Conservation (phyloP, 2,329 filamentous ascomycete genomes). For the Penicillium palitans region DNA sequence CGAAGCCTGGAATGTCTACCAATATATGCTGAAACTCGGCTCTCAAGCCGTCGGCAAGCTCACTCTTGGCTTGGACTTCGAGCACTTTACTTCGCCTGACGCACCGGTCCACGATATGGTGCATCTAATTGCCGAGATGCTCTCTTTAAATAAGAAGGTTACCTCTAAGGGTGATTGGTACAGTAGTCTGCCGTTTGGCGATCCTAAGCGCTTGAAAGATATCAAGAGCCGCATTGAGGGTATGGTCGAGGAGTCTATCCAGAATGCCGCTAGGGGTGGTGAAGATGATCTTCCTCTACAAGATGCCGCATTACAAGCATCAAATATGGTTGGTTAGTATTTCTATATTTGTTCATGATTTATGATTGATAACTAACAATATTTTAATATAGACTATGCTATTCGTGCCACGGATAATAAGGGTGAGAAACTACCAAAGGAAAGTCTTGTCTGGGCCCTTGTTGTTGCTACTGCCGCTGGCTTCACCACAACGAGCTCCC, state of each 20-base stretch:
- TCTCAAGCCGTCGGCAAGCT: constrained; percentile 49
- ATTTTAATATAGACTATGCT: constrained; percentile 48
- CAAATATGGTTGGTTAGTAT: constrained; percentile 43
- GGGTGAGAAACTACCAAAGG: constrained; percentile 55
- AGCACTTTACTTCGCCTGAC: constrained; percentile 47
- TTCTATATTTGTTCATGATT: neutral
- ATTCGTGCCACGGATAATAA: constrained; percentile 56
- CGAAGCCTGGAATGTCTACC: constrained; percentile 51
- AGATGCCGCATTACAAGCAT: constrained; percentile 47
- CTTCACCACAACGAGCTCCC: constrained; percentile 61
- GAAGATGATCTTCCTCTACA: constrained; percentile 34
- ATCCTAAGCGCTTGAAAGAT: constrained; percentile 47
- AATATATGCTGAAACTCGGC: constrained; percentile 52
- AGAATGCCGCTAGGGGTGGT: constrained; percentile 23
- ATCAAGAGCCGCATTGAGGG: constrained; percentile 21
- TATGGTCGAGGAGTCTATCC: constrained; percentile 27
- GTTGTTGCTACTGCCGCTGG: constrained; percentile 59
- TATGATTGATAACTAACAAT: neutral
- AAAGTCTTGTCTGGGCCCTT: constrained; percentile 43
- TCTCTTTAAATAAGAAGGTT: constrained; percentile 61
- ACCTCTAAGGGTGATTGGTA: constrained; percentile 59
- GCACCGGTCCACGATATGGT: constrained; percentile 56
- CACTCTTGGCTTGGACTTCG: constrained; percentile 46
- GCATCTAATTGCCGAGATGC: constrained; percentile 49
- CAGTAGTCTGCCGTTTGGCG: constrained; percentile 57